Percentiles rank a stretch among this genome's conserved stretches.
Evolutionary conservation across 2,329 filamentous ascomycete species (phyloP).

Genomic region (Dendryphion nanum): DNA sequence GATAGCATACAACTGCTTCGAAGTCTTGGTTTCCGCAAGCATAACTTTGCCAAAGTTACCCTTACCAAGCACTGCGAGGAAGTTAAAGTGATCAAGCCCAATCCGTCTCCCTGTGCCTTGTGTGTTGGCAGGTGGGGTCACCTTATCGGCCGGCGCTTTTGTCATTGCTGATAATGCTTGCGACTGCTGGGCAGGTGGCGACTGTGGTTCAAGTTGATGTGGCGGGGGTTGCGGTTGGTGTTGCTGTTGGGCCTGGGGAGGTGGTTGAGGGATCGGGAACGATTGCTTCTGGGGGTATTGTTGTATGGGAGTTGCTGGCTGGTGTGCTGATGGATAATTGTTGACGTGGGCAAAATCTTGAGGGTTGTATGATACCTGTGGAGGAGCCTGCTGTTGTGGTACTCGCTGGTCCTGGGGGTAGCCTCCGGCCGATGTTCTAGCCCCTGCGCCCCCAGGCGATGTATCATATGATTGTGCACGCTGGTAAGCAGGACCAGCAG

Average conservation of each 20-base stretch:
- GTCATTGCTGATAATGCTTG: constrained; percentile 29
- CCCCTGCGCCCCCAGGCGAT: constrained; percentile 24
- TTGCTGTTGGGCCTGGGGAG: constrained; percentile 47
- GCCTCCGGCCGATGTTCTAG: constrained; percentile 31
- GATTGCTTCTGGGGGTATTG: constrained; percentile 37
- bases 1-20: constrained; percentile 92
- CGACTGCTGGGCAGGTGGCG: constrained; percentile 39
- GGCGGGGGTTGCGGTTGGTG: constrained; percentile 38
- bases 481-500: constrained; percentile 39
- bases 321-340: constrained; percentile 26
- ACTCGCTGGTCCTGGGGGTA: constrained; percentile 42
- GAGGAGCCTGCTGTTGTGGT: constrained; percentile 44
- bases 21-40: constrained; percentile 93
- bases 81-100: constrained; percentile 97
- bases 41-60: constrained; percentile 99
- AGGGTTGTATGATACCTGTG: constrained; percentile 70
- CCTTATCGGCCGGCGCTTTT: constrained; percentile 48
- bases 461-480: constrained; percentile 49
- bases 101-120: constrained; percentile 79
- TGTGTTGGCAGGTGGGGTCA: constrained; percentile 65
- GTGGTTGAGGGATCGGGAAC: constrained; percentile 36
- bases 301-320: constrained; percentile 24
- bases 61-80: constrained; percentile 95
- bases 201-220: constrained; percentile 41
- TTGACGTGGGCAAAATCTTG: constrained; percentile 64